Base-by-base conservation (phyloP, 2,329 filamentous ascomycete genomes). In the Aspergillus melleus region DNA sequence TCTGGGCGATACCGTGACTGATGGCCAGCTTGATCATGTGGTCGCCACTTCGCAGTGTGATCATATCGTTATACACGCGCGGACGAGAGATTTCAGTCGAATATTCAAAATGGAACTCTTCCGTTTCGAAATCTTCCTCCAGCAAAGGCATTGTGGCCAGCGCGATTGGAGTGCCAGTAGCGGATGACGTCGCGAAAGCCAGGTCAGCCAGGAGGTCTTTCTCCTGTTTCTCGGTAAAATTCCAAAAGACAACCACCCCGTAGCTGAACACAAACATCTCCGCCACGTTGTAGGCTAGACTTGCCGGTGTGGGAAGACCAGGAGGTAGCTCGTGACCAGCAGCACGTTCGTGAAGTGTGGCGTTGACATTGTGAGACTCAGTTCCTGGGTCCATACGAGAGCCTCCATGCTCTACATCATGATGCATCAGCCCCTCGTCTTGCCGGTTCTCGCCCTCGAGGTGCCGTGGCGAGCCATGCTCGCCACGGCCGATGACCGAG, bases 21-120 rank as follows among this genome's bases (percentile, higher is more conserved):
- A 99, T 99, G 36, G 94, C 92, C 16, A 99, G 83, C 78, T 98
- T 98, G 74, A 98, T 96, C 94, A 99, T 98, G 78, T 99, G 95
- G 78, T 99, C 95, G 44, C 91, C 89, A 61, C 92, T 96, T 63
- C 96, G 85, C 49, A 99, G 81, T 0, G 95, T 99, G 69, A 99
- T 98, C 95, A 99, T 99, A 76, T 99, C 95, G 77, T 99, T 98
- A 80, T 96, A 99, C 30, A 99, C 90, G 58, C 95, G 86, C 4
- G 95, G 95, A 53, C 93, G 86, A 63, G 92, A 89, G 36, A 95
- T 92, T 59, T 91, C 85, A 0, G 87, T 85, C 69, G 91, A 96
- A 80, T 99, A 99, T 76, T 98, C 93, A 72, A 99, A 99, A 73
- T 99, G 94, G 70, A 99, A 97, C 72, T 98, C 94, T 73, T 99